Evolutionary conservation across 352 stramenopile species (phyloP).

Genomic region (Aphanomyces euteiches): DNA sequence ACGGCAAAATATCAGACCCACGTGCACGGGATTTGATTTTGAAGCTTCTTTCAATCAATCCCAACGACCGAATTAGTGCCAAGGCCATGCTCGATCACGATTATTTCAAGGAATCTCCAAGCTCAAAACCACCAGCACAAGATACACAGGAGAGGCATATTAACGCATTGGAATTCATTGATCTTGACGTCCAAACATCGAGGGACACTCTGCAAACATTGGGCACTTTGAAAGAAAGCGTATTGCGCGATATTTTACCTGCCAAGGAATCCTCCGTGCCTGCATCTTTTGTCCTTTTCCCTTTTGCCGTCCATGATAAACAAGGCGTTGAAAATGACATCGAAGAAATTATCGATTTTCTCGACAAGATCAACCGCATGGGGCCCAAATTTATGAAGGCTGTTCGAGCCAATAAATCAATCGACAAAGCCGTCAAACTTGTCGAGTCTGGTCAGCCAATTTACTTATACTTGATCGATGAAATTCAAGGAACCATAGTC

Average conservation of each 20-base stretch:
- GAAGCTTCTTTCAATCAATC: slow-evolving; percentile 21
- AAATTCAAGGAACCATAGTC: neutral
- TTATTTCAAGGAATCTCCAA: slow-evolving; percentile 12
- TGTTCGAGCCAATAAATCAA: neutral
- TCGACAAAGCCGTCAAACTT: neutral
- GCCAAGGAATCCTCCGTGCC: slow-evolving; percentile 10
- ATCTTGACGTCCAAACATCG: neutral
- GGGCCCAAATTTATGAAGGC: neutral
- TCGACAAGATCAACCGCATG: neutral
- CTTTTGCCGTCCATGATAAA: slow-evolving; percentile 8
- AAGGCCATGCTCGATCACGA: slow-evolving; percentile 23
- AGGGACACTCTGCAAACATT: neutral
- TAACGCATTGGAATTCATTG: neutral
- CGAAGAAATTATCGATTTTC: neutral
- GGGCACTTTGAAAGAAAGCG: neutral
- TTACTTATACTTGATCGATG: slow-evolving; percentile 21
- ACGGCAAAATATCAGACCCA: slow-evolving; percentile 24
- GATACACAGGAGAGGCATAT: no score
- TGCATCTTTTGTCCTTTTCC: slow-evolving; percentile 8
- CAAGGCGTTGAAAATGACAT: neutral
- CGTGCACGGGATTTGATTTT: slow-evolving; percentile 29
- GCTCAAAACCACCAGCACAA: neutral
- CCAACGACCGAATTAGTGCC: slow-evolving; percentile 14
- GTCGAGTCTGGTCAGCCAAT: neutral
- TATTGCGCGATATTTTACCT: slow-evolving; percentile 6